Evolutionary conservation across 306 rosid species (phyloP), one percentile per base, ranked within the genome.

Genomic region (Quercus bicolor): DNA sequence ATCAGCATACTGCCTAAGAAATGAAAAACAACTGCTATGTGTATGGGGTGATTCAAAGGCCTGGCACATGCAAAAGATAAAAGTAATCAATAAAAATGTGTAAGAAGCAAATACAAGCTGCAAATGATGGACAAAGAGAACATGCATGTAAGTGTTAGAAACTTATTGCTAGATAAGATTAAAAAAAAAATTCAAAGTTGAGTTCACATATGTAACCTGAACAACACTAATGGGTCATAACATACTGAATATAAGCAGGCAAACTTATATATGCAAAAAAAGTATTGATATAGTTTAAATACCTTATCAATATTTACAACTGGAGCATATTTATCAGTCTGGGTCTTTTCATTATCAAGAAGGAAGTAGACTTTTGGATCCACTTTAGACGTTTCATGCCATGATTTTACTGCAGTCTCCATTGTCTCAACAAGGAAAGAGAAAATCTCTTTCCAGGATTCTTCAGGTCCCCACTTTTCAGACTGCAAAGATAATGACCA

Each of bases 1-100:
- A 81, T 89, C 98, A 0, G 99, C 99, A 81, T 91, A 96, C 89
- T 96, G 95, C 89, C 99, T 86, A 51, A 93, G 92, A 88, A 86
- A 96, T 83, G 92, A 77, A 83, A 87, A 83, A 59, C 99, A 96
- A 75, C 75, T 87, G 71, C 91, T 16, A 61, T 96, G 99, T 15
- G 93, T 96, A 74, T 96, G 88, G 21, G 99, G 99, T 29, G 99
- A 89, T 83, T 93, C 99, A 74, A 96, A 96, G 70, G 99, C 99
- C 99, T 96, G 86, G 79, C 65, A 79, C 74, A 83, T 72, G 24
- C 14, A 83, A 15, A n/a, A 82, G 54, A 71, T 53, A 57, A 55
- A 62, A 77, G 65, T 69, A 71, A 68, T 68, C 52, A 31, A 34
- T 57, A 31, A 77, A 76, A 33, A 55, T 33, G 73, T 56, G 77